Percentiles rank a stretch among this genome's conserved stretches.
Conservation (phyloP, 257 asterid species). For the Solanum chilense region DNA sequence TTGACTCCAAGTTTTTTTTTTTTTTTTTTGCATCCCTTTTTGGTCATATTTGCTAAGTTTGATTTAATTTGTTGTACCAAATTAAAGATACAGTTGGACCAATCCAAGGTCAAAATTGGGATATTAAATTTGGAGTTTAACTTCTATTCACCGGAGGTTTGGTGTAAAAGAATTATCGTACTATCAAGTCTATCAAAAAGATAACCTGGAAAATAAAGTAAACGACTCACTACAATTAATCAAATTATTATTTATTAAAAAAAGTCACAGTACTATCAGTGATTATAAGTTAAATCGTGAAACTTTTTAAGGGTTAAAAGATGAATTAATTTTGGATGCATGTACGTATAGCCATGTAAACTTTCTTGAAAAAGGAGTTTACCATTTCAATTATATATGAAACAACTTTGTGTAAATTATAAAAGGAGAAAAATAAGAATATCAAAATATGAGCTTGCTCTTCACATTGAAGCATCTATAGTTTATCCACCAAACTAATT, state of each 20-base stretch:
- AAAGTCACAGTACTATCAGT: neutral
- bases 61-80: neutral
- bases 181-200: neutral
- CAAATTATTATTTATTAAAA: neutral
- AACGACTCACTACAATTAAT: neutral
- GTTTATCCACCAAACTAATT: slow-evolving; percentile 15
- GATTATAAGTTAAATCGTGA: neutral
- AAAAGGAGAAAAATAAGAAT: slow-evolving; percentile 1
- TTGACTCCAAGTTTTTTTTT: neutral
- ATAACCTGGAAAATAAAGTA: neutral
- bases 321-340: neutral
- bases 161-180: neutral
- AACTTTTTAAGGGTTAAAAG: neutral
- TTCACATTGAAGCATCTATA: slow-evolving; percentile 2
- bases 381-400: neutral
- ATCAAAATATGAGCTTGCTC: neutral
- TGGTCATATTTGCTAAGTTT: slow-evolving; percentile 12
- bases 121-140: neutral
- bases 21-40: neutral
- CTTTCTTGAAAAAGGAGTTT: neutral
- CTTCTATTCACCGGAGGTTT: neutral
- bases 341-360: neutral
- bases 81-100: slow-evolving; percentile 7
- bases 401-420: neutral
- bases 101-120: slow-evolving; percentile 1